Conservation (phyloP, 352 stramenopile species). For the Phytophthora rubi region DNA sequence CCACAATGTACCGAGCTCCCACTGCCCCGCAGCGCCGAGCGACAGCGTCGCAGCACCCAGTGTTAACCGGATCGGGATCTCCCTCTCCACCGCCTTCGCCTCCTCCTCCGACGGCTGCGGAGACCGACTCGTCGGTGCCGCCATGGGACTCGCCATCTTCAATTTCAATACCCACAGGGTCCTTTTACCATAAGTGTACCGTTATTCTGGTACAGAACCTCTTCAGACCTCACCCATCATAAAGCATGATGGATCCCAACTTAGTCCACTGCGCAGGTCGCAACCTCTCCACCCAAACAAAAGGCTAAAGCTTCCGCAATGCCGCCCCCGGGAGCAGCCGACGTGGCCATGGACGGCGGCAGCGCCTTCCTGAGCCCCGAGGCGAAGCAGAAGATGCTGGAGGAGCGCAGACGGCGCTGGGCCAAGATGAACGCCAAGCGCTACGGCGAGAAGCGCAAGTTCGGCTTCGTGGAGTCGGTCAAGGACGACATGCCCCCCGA, state of each 20-base stretch:
- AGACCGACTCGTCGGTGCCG: constrained; percentile 5
- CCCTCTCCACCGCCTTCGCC: constrained; percentile 33
- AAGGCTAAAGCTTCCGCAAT: constrained; percentile 26
- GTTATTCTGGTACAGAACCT: not conserved
- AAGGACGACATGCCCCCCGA: constrained; percentile 95
- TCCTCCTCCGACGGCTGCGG: constrained; percentile 14
- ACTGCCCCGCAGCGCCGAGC: constrained; percentile 53
- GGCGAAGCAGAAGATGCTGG: constrained; percentile 67
- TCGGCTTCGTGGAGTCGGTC: constrained; percentile 93
- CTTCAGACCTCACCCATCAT: not conserved
- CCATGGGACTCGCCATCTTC: constrained; percentile 16
- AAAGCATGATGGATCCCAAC: constrained; percentile 16
- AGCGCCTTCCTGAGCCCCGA: constrained; percentile 43
- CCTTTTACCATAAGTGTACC: no score
- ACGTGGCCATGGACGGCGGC: constrained; percentile 13
- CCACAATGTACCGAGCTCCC: constrained; percentile 61
- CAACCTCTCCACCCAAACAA: constrained; percentile 27
- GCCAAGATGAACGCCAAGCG: constrained; percentile 93
- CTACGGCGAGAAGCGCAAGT: constrained; percentile 95
- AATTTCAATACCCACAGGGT: no score
- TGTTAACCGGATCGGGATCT: constrained; percentile 72
- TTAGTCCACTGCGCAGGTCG: constrained; percentile 11
- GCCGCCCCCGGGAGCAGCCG: constrained; percentile 30
- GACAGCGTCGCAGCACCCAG: constrained; percentile 61
- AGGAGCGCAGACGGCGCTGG: constrained; percentile 86